Evolutionary conservation across 2,329 filamentous ascomycete species (phyloP).

Genomic region (Monascus ruber): DNA sequence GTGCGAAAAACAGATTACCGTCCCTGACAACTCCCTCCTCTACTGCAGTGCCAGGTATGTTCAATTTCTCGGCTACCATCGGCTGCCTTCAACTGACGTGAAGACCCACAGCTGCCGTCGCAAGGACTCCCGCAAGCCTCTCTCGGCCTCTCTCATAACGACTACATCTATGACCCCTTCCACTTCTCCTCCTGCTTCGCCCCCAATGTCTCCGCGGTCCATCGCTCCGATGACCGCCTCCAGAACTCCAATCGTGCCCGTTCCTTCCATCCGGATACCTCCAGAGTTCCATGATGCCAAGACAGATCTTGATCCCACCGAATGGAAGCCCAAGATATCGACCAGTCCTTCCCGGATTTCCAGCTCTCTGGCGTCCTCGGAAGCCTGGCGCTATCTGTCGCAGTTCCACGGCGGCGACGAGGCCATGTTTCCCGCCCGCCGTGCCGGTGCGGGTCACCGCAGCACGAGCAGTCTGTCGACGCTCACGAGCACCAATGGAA

Average conservation of each 20-base stretch:
- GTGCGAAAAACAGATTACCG: constrained; percentile 55
- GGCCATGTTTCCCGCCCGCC: constrained; percentile 8
- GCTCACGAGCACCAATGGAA: constrained; percentile 12
- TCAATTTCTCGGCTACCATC: constrained; percentile 1
- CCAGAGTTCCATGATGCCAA: constrained; percentile 24
- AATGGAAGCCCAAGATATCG: constrained; percentile 38
- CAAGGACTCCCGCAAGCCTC: constrained; percentile 36
- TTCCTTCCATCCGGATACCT: constrained; percentile 27
- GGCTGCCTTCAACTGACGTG: constrained; percentile 1
- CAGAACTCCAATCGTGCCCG: constrained; percentile 11
- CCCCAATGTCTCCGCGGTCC: constrained; percentile 23
- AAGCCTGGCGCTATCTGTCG: constrained; percentile 35
- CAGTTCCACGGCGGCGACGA: constrained; percentile 28
- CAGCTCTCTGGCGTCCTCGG: constrained; percentile 20
- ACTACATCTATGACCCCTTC: constrained; percentile 16
- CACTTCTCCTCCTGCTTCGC: constrained; percentile 22
- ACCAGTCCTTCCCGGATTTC: constrained; percentile 6
- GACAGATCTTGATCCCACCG: constrained; percentile 38
- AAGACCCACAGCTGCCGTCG: constrained; percentile 28
- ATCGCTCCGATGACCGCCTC: constrained; percentile 28
- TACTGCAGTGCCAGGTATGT: constrained; percentile 55
- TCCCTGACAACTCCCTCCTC: constrained; percentile 47
- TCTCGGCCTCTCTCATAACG: constrained; percentile 27
- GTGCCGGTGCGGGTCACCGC: constrained; percentile 10
- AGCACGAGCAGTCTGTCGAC: constrained; percentile 23